Evolutionary conservation across 2,329 filamentous ascomycete genomes (phyloP).

Genomic region (Camptophora hylomeconis): DNA sequence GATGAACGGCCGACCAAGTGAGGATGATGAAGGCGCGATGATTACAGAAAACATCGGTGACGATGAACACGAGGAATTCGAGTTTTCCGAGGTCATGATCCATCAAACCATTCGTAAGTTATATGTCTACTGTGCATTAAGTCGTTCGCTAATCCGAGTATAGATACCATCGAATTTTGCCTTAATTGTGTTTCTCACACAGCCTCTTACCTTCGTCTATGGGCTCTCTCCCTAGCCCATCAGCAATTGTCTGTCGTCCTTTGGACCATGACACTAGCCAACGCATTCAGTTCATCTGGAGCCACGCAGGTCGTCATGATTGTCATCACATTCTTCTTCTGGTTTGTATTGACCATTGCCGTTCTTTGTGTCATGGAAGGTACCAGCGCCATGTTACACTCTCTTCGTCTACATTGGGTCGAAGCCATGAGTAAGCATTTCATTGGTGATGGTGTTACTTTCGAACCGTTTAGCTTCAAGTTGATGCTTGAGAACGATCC

Average conservation of each 20-base stretch:
- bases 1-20: slow-evolving; percentile 50
- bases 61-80: slow-evolving; percentile 89
- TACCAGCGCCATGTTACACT: slow-evolving; percentile 90
- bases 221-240: slow-evolving; percentile 92
- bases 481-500: slow-evolving; percentile 69
- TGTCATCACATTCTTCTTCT: slow-evolving; percentile 70
- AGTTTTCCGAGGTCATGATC: slow-evolving; percentile 95
- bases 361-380: slow-evolving; percentile 92
- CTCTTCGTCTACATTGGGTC: slow-evolving; percentile 84
- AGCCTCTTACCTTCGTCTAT: slow-evolving; percentile 94
- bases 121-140: slow-evolving; percentile 19
- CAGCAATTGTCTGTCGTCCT: slow-evolving; percentile 93
- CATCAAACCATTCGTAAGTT: slow-evolving; percentile 90
- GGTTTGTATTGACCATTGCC: slow-evolving; percentile 72
- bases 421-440: slow-evolving; percentile 98
- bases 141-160: slow-evolving; percentile 16
- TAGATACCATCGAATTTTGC: slow-evolving; percentile 60
- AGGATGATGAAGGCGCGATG: slow-evolving; percentile 69
- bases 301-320: slow-evolving; percentile 63
- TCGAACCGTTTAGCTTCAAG: slow-evolving; percentile 81
- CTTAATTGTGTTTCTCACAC: slow-evolving; percentile 98
- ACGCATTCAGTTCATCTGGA: slow-evolving; percentile 55
- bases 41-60: slow-evolving; percentile 68
- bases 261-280: slow-evolving; percentile 88
- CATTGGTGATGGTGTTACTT: slow-evolving; percentile 75